A percentile compares a stretch with the other conserved stretches of the same genome.
Evolutionary conservation across 2,329 filamentous ascomycete genomes (phyloP).

Genomic region (Ilyonectria mors-panacis): DNA sequence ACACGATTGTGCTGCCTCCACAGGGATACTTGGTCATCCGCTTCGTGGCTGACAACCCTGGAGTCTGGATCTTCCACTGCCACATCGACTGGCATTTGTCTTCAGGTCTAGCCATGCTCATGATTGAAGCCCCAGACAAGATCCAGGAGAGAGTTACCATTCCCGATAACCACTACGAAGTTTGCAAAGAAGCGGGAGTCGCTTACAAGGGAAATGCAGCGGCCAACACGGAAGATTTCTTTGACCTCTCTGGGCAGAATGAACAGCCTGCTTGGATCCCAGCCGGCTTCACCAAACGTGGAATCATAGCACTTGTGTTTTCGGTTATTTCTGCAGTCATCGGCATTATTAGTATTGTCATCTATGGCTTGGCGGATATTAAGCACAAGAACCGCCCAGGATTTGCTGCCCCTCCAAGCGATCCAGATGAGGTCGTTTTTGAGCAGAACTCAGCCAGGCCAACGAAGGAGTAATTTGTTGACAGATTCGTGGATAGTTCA

Average conservation of each 20-base stretch:
- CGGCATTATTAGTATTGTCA: conserved; percentile 57
- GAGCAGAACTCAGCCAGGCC: conserved; percentile 5
- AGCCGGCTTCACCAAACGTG: conserved; percentile 75
- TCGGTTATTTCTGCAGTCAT: conserved; percentile 78
- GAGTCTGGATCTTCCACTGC: conserved; percentile 82
- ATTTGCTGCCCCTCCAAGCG: conserved; percentile 32
- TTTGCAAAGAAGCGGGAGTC: conserved; percentile 67
- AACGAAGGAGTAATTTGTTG: background rate
- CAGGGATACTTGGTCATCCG: conserved; percentile 78
- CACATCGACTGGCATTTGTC: conserved; percentile 85
- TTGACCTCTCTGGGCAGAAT: conserved; percentile 76
- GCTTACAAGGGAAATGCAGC: conserved; percentile 80
- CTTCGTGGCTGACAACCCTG: conserved; percentile 77
- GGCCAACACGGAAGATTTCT: conserved; percentile 74
- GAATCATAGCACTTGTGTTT: conserved; percentile 83
- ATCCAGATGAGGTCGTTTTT: conserved; percentile 21
- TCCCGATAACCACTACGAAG: conserved; percentile 70
- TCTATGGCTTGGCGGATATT: conserved; percentile 30
- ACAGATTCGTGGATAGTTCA: background rate
- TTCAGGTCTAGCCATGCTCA: conserved; percentile 75
- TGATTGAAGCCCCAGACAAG: conserved; percentile 74
- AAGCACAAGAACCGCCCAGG: conserved; percentile 23
- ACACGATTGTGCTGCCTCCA: conserved; percentile 77
- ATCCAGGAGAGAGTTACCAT: conserved; percentile 74
- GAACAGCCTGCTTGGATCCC: conserved; percentile 69